Evolutionary conservation across 1,284 basidiomycete species (phyloP).

Genomic region (Golubevia pallescens): DNA sequence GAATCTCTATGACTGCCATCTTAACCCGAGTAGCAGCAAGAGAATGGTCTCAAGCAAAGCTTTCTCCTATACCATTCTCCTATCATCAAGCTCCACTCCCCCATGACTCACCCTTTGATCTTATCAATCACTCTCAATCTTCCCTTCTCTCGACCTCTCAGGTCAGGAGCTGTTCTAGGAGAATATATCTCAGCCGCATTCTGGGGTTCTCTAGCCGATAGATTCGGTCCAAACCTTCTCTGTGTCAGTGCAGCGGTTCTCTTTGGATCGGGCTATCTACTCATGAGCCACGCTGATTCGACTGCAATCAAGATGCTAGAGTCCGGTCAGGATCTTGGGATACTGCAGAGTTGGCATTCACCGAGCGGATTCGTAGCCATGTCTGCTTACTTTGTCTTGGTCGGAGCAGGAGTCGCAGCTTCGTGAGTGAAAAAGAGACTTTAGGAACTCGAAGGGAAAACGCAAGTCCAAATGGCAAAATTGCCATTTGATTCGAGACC

Average conservation of each 20-base stretch:
- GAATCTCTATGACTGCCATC: too few relatives aligned
- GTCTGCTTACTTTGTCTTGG: slow-evolving; percentile 16
- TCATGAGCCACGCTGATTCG: slow-evolving; percentile 19
- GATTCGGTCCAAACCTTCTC: slow-evolving; percentile 16
- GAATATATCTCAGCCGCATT: slow-evolving; percentile 20
- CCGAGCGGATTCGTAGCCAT: slow-evolving; percentile 5
- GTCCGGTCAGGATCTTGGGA: not conserved
- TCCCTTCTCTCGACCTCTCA: too few relatives aligned
- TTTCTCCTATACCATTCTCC: too few relatives aligned
- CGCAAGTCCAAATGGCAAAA: not conserved
- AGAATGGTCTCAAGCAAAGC: too few relatives aligned
- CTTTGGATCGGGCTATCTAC: slow-evolving; percentile 22
- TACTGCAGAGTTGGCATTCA: too few relatives aligned
- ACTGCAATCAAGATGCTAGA: not conserved
- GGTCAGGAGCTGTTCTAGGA: slow-evolving; percentile 17
- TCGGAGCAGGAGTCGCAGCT: slow-evolving; percentile 21
- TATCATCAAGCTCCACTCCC: too few relatives aligned
- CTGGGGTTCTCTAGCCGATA: slow-evolving; percentile 16
- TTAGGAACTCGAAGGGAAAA: not conserved
- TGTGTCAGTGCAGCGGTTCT: slow-evolving; percentile 12
- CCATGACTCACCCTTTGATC: too few relatives aligned
- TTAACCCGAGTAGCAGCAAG: too few relatives aligned
- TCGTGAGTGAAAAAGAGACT: slow-evolving; percentile 8
- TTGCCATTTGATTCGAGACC: slow-evolving; percentile 3
- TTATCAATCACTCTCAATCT: too few relatives aligned